These are phyloP conservation scores for Euclidium syriacum DNA, from an alignment of 345 rosid species.

Conservation along the genomic window DNA sequence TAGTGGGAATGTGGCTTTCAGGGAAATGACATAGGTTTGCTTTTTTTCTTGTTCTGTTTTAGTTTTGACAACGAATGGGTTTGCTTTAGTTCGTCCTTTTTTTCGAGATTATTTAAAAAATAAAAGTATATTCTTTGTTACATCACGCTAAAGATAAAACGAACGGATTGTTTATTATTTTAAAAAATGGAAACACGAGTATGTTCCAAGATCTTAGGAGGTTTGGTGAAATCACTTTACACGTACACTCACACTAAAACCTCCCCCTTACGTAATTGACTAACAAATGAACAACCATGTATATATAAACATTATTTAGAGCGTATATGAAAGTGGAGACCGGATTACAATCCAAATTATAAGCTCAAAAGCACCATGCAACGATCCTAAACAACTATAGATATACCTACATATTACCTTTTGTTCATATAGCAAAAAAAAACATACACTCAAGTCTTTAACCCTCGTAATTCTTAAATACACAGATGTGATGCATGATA, in stretches of 20 bases:
- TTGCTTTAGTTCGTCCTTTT: background rate
- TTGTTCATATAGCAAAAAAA: background rate
- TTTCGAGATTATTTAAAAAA: background rate
- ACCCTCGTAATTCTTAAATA: no score
- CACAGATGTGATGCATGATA: background rate
- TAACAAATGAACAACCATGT: background rate
- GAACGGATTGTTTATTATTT: background rate
- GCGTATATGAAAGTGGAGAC: background rate
- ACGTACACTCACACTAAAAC: slow-evolving; percentile 1
- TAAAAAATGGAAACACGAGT: background rate
- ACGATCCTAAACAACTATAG: background rate
- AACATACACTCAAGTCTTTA: background rate
- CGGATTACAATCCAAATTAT: background rate
- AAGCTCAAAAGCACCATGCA: background rate
- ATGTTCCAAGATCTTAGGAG: slow-evolving; percentile 16
- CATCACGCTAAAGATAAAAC: slow-evolving; percentile 1
- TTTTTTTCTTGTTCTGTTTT: no score
- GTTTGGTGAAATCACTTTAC: slow-evolving; percentile 12
- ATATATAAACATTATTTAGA: background rate
- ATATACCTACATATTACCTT: background rate
- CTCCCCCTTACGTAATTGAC: slow-evolving; percentile 1
- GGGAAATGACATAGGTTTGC: no score
- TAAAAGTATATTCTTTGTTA: background rate
- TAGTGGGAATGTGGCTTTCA: slow-evolving; percentile 2
- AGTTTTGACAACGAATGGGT: background rate